Evolutionary conservation across 2,329 filamentous ascomycete species (phyloP).

Genomic region (Trichoderma sp.): DNA sequence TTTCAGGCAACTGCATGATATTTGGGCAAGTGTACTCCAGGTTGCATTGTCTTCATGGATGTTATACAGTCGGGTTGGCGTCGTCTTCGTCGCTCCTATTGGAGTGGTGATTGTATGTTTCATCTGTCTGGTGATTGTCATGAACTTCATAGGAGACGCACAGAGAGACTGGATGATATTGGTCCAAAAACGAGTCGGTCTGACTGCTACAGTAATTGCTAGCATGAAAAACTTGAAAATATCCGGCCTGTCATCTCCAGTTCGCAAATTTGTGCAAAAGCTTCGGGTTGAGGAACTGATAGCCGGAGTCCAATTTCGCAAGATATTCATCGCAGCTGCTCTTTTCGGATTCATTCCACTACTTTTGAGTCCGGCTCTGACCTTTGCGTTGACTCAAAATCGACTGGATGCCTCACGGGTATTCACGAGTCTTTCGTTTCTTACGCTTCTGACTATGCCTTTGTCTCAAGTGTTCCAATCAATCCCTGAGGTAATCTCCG

Average conservation of each 20-base stretch:
- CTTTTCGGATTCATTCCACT: not conserved
- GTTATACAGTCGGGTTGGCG: not conserved
- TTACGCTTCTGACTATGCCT: not conserved
- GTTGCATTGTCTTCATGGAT: not conserved
- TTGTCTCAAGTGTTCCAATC: not conserved
- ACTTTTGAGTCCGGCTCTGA: not conserved
- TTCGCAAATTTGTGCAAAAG: not conserved
- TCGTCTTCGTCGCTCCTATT: not conserved
- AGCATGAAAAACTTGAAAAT: not conserved
- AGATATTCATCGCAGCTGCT: not conserved
- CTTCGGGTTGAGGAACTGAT: not conserved
- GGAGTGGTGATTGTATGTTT: not conserved
- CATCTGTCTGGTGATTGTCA: not conserved
- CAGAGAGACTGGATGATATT: not conserved
- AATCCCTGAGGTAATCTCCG: not conserved
- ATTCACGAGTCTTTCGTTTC: not conserved
- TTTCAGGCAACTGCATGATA: constrained; percentile 40
- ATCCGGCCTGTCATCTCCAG: not conserved
- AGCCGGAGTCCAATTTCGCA: not conserved
- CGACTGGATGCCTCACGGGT: not conserved
- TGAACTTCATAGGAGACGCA: not conserved
- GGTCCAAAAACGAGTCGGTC: not conserved
- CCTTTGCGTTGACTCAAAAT: not conserved
- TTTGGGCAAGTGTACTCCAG: constrained; percentile 18
- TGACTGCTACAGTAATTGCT: not conserved